Base-by-base conservation (phyloP, 169 alveolate species). In the Plasmodium vinckei region DNA sequence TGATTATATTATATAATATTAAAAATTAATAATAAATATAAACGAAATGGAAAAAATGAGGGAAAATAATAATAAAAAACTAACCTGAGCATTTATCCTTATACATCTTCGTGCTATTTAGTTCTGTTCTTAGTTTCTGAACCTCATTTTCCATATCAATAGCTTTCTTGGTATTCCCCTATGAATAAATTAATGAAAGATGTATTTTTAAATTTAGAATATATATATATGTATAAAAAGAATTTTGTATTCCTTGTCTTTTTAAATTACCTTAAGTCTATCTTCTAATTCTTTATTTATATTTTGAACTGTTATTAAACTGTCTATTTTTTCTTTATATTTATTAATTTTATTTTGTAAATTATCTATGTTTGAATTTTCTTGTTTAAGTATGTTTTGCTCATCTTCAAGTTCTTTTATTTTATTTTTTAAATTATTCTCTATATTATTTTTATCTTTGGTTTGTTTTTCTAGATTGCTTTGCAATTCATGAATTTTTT, bases 361-460 rank as follows among this genome's bases (percentile, higher is more conserved):
- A 44, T 51, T 67, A 33, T 65, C 90, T 10, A 67, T 82, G 65
- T 82, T 82, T 44, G 60, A 42, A 82, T 82, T 82, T 54, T 82
- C 90, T 82, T 82, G 90, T 49, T 65, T 82, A 10, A 82, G 19
- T 59, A 82, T 65, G 56, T 82, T 82, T 67, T 82, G 90, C 21
- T 82, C 90, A 67, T 82, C 90, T 51, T 67, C 84, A 42, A 82
- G 46, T 64, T 82, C 90, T 82, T 82, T 82, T 69, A 79, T 79
- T 79, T 67, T 79, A 53, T 71, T 71, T 53, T 79, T 79, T 67
- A 79, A 67, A 67, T 79, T 63, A 42, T 79, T 79, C 44, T 79
- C 89, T 79, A 67, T 33, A 15, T 54, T 42, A 53, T 15, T 44
- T 19, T 46, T 79, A 23, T 79, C 89, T 21, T 79, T 79, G 27